phyloP scores from a whole-genome alignment of 352 stramenopile genomes.

The Phytophthora pluvialis region DNA sequence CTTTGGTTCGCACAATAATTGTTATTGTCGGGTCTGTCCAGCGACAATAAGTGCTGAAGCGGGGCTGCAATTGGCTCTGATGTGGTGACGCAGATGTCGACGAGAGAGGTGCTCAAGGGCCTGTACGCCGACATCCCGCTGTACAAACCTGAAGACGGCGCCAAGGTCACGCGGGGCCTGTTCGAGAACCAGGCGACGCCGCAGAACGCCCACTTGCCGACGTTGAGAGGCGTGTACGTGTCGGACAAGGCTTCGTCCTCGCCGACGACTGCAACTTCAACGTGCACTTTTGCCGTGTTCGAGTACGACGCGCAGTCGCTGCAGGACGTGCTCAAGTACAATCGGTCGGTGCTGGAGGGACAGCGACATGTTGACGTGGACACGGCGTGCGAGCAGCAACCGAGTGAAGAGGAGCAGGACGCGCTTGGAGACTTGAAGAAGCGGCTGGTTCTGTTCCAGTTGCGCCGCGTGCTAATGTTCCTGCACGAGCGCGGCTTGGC shows the following conservation, averaged over 20 bases:
- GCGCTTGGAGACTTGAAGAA: slow-evolving; percentile 62
- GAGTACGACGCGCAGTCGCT: slow-evolving; percentile 75
- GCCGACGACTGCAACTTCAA: slow-evolving; percentile 5
- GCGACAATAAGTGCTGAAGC: slow-evolving; percentile 14
- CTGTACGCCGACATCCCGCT: slow-evolving; percentile 61
- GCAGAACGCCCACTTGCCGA: slow-evolving; percentile 37
- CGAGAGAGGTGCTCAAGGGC: slow-evolving; percentile 42
- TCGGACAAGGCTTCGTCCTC: not conserved
- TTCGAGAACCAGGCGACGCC: slow-evolving; percentile 38
- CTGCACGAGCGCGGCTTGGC: slow-evolving; percentile 51
- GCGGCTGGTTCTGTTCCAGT: slow-evolving; percentile 73
- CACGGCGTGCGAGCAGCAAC: slow-evolving; percentile 11
- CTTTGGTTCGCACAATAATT: slow-evolving; percentile 13
- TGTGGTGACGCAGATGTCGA: slow-evolving; percentile 26
- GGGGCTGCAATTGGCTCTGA: not conserved
- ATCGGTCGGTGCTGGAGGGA: slow-evolving; percentile 58
- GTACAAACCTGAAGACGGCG: slow-evolving; percentile 31
- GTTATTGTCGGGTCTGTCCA: not conserved
- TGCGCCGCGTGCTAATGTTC: slow-evolving; percentile 52
- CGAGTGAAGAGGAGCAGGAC: slow-evolving; percentile 28
- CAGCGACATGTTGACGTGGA: slow-evolving; percentile 28
- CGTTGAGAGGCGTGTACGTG: slow-evolving; percentile 47
- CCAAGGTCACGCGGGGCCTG: slow-evolving; percentile 26
- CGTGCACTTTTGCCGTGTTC: slow-evolving; percentile 55
- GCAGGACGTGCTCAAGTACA: slow-evolving; percentile 77